Conservation (phyloP, 805 yeast genomes). For the Kuraishia ogatae region DNA sequence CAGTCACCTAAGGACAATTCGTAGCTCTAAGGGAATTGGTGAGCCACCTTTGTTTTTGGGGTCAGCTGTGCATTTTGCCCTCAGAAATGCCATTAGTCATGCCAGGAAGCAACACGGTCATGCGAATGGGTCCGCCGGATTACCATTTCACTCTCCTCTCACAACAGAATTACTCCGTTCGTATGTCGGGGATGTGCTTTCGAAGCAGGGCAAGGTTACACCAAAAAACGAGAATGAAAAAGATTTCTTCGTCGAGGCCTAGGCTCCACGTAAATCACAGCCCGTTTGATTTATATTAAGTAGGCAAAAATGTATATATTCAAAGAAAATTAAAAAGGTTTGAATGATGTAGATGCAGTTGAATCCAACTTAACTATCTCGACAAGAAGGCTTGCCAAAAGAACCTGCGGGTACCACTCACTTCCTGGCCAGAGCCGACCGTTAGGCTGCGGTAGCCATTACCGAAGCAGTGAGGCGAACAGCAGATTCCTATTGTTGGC, state of each 20-base stretch:
- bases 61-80: constrained; percentile 31
- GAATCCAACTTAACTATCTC: no score
- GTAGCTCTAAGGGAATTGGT: constrained; percentile 38
- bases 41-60: constrained; percentile 44
- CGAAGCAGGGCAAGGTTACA: constrained; percentile 19
- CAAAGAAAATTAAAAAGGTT: no score
- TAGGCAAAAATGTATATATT: no score
- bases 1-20: constrained; percentile 33
- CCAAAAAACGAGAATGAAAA: constrained; percentile 3
- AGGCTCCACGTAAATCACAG: not conserved
- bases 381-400: no score
- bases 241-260: not conserved
- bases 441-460: not conserved
- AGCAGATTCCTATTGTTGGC: not conserved
- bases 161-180: constrained; percentile 35
- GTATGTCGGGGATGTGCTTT: constrained; percentile 27
- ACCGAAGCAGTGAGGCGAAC: not conserved
- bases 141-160: constrained; percentile 28
- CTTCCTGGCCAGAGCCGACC: not conserved
- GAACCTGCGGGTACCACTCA: not conserved
- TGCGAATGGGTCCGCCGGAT: constrained; percentile 11
- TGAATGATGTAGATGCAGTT: no score
- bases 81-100: constrained; percentile 30
- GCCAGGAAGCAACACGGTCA: constrained; percentile 26
- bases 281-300: not conserved